These are phyloP conservation scores for Glaciozyma martinii DNA, from an alignment of 768 basidiomycete genomes.

Conservation along the genomic window DNA sequence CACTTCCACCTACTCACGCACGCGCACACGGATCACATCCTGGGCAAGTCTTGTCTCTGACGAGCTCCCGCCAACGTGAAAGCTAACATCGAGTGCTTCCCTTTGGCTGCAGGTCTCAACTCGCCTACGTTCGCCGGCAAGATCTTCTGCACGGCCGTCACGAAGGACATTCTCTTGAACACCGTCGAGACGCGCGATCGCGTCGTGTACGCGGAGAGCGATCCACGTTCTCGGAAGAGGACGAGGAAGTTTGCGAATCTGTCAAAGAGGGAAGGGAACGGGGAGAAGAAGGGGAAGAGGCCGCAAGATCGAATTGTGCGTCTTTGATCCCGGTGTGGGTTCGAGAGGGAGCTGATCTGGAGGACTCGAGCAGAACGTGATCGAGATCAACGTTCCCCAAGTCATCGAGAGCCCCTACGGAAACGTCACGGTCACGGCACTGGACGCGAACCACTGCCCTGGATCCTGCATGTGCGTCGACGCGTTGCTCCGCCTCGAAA, in stretches of 20 bases:
- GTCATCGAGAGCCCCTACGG: conserved; percentile 46
- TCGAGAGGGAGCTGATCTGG: not conserved
- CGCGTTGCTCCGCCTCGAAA: not conserved
- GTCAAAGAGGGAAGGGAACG: conserved; percentile 85
- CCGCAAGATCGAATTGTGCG: conserved; percentile 15
- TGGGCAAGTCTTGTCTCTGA: conserved; percentile 15
- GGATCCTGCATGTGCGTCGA: conserved; percentile 77
- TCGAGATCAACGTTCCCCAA: conserved; percentile 60
- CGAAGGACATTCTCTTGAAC: conserved; percentile 70
- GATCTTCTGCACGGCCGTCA: conserved; percentile 70
- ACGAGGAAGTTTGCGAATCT: conserved; percentile 60
- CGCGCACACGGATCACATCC: conserved; percentile 80
- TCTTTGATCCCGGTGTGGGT: not conserved
- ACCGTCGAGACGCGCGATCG: conserved; percentile 48
- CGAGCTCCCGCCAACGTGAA: not conserved
- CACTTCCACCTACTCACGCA: conserved; percentile 71
- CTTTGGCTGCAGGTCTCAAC: conserved; percentile 56
- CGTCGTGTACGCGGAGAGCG: conserved; percentile 49
- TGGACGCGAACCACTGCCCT: conserved; percentile 93
- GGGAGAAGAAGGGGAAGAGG: conserved; percentile 56
- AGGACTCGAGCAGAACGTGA: conserved; percentile 44
- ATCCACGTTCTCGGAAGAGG: conserved; percentile 46
- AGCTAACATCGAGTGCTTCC: rapidly evolving
- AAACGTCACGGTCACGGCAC: conserved; percentile 64
- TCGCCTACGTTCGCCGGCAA: conserved; percentile 62